phyloP scores from a whole-genome alignment of 805 yeast species.

The Torulaspora microellipsoides region DNA sequence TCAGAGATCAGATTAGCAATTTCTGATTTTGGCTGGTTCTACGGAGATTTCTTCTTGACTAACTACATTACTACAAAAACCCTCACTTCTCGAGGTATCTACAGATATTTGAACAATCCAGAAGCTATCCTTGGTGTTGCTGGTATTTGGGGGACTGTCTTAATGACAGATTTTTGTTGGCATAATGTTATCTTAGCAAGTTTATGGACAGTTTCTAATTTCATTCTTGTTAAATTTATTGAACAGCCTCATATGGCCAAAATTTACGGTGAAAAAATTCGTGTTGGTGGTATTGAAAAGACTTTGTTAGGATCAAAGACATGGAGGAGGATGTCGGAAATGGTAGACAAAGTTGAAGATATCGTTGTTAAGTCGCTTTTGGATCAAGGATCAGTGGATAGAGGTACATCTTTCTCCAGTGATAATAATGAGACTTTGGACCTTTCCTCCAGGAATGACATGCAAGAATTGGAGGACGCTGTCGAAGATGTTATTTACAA shows the following conservation, averaged over 20 bases:
- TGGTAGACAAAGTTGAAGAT: conserved; percentile 40
- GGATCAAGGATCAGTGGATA: conserved; percentile 41
- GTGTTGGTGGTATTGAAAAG: conserved; percentile 49
- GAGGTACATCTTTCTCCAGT: conserved; percentile 19
- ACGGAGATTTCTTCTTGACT: conserved; percentile 76
- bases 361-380: conserved; percentile 26
- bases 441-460: background rate
- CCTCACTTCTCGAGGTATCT: conserved; percentile 73
- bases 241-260: conserved; percentile 76
- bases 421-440: background rate
- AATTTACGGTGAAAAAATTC: conserved; percentile 63
- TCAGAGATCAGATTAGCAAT: conserved; percentile 62
- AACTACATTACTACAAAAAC: conserved; percentile 44
- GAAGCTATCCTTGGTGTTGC: conserved; percentile 74
- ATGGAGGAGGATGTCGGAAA: conserved; percentile 34
- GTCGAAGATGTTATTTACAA: conserved; percentile 18
- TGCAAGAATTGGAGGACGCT: conserved; percentile 20
- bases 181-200: conserved; percentile 48
- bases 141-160: conserved; percentile 70
- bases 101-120: conserved; percentile 77
- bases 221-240: conserved; percentile 64
- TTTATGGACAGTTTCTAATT: conserved; percentile 63
- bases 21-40: conserved; percentile 87
- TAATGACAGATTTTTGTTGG: conserved; percentile 52
- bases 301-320: conserved; percentile 37